Percentiles rank a stretch among this genome's conserved stretches.
phyloP scores from a whole-genome alignment of 2,329 filamentous ascomycete species.

The Aotearoamyces nothofagi region DNA sequence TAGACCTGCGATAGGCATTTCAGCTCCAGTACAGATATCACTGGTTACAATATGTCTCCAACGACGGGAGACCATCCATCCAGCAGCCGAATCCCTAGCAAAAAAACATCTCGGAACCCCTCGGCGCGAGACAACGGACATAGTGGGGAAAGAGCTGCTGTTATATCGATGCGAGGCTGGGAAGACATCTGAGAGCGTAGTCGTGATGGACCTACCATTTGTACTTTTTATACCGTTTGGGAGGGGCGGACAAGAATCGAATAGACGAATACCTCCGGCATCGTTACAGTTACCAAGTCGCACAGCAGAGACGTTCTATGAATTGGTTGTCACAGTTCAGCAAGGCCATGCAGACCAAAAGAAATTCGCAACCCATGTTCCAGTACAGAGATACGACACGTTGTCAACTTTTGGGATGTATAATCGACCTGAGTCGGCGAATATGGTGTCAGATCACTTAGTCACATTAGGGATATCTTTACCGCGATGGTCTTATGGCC shows the following conservation, averaged over 20 bases:
- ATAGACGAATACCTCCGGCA: slow-evolving; percentile 78
- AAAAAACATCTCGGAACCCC: slow-evolving; percentile 86
- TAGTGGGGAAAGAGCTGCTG: slow-evolving; percentile 91
- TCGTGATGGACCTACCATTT: slow-evolving; percentile 94
- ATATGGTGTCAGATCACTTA: slow-evolving; percentile 75
- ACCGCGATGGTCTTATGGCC: slow-evolving; percentile 92
- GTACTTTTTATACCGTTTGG: slow-evolving; percentile 96
- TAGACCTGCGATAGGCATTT: slow-evolving; percentile 68
- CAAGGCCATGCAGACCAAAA: slow-evolving; percentile 77
- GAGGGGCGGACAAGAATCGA: slow-evolving; percentile 77
- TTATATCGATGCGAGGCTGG: slow-evolving; percentile 76
- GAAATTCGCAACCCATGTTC: slow-evolving; percentile 83
- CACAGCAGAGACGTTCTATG: slow-evolving; percentile 94
- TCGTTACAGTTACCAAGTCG: slow-evolving; percentile 81
- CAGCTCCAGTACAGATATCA: slow-evolving; percentile 79
- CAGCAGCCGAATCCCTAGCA: slow-evolving; percentile 82
- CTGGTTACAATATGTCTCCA: slow-evolving; percentile 90
- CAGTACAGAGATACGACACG: slow-evolving; percentile 86
- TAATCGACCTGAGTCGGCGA: slow-evolving; percentile 82
- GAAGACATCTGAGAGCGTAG: slow-evolving; percentile 73
- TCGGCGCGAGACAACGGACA: slow-evolving; percentile 77
- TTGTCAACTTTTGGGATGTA: slow-evolving; percentile 99
- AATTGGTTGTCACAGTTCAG: slow-evolving; percentile 89
- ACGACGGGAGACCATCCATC: slow-evolving; percentile 89
- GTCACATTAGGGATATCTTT: slow-evolving; percentile 85